A percentile compares a stretch with the other conserved stretches of the same genome.
Conservation (phyloP, 371 early-diverging fungal genomes). For the Zancudomyces culisetae region DNA sequence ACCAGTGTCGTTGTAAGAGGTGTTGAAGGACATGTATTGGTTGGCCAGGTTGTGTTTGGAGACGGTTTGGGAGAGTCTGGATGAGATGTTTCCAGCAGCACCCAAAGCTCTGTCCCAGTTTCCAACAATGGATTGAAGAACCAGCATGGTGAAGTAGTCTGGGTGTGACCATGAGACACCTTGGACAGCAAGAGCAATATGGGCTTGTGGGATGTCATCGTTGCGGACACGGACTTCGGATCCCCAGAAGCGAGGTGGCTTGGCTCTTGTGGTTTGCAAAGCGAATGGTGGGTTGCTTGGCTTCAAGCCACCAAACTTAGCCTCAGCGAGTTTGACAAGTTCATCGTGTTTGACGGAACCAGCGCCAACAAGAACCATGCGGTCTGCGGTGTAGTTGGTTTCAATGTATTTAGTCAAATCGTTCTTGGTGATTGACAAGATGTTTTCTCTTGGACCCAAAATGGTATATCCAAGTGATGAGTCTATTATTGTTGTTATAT, state of each 20-base stretch:
- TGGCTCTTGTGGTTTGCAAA: conserved; percentile 18
- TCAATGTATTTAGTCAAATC: conserved; percentile 72
- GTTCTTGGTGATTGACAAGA: conserved; percentile 57
- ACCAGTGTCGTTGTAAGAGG: conserved; percentile 94
- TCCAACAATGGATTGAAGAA: conserved; percentile 86
- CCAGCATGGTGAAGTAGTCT: conserved; percentile 86
- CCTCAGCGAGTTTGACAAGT: conserved; percentile 72
- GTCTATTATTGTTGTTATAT: neutral
- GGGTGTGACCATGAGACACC: conserved; percentile 87
- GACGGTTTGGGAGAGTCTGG: conserved; percentile 65
- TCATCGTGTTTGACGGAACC: conserved; percentile 89
- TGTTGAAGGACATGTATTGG: conserved; percentile 95
- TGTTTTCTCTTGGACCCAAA: conserved; percentile 81
- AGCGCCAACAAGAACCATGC: conserved; percentile 87
- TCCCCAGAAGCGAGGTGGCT: conserved; percentile 47
- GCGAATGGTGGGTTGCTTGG: conserved; percentile 18
- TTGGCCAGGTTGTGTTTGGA: conserved; percentile 75
- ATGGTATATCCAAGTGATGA: conserved; percentile 78
- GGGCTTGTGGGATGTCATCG: conserved; percentile 70
- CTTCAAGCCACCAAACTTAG: conserved; percentile 66
- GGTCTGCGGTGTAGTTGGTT: conserved; percentile 85
- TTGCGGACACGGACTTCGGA: conserved; percentile 73
- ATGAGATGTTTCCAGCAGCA: conserved; percentile 60
- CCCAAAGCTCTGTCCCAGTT: conserved; percentile 89
- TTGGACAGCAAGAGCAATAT: conserved; percentile 91